phyloP scores from a whole-genome alignment of 2,329 filamentous ascomycete species.

The Cladosporium halotolerans region DNA sequence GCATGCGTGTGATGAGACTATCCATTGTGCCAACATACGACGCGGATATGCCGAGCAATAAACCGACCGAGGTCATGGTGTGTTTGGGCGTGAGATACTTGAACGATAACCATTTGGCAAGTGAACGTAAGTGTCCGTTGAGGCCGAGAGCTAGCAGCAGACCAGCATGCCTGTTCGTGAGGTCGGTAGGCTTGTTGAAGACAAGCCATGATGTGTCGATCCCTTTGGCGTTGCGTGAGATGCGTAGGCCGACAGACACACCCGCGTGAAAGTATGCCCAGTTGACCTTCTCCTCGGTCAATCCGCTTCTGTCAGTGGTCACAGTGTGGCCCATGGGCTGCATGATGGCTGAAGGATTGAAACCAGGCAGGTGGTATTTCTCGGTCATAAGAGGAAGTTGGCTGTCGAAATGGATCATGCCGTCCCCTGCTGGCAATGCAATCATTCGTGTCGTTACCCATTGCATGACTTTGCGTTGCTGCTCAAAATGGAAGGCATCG shows the following conservation, averaged over 20 bases:
- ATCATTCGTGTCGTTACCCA: conserved; percentile 80
- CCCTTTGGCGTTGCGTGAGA: conserved; percentile 81
- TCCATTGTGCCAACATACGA: conserved; percentile 98
- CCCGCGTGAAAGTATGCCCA: conserved; percentile 99
- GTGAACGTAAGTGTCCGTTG: conserved; percentile 86
- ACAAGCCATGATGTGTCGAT: conserved; percentile 99
- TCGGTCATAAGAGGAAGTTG: conserved; percentile 86
- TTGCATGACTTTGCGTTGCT: conserved; percentile 84
- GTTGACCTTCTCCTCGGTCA: conserved; percentile 92
- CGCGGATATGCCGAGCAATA: conserved; percentile 85
- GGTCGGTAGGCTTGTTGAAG: conserved; percentile 90
- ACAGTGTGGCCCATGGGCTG: conserved; percentile 88
- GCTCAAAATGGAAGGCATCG: conserved; percentile 82
- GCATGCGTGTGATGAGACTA: conserved; percentile 80
- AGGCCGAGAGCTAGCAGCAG: conserved; percentile 85
- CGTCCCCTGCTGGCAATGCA: conserved; percentile 80
- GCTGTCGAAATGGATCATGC: conserved; percentile 80
- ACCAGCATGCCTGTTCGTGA: conserved; percentile 93
- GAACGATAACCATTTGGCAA: conserved; percentile 98
- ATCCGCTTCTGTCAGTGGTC: conserved; percentile 79
- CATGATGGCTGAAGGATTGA: conserved; percentile 86
- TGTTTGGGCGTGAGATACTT: conserved; percentile 99
- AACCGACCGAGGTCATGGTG: conserved; percentile 95
- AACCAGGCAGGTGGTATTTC: conserved; percentile 81
- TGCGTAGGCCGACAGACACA: conserved; percentile 84